A percentile compares a stretch with the other conserved stretches of the same genome.
These are phyloP conservation scores for Apiospora aurea DNA, from an alignment of 2,329 filamentous ascomycete species.

Conservation along the genomic window DNA sequence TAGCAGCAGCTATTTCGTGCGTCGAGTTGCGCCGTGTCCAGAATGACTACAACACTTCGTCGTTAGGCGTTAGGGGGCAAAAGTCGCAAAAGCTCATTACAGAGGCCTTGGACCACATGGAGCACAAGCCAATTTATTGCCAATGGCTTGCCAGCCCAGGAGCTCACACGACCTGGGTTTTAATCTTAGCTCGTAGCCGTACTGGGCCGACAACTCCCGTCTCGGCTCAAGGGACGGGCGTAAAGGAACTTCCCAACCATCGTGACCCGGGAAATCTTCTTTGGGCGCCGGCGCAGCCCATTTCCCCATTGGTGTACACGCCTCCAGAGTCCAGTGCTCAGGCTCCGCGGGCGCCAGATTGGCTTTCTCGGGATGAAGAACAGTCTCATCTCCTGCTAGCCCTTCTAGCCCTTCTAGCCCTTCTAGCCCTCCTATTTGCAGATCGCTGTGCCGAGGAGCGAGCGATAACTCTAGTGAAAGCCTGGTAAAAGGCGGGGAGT, in stretches of 20 bases:
- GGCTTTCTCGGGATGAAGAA: constrained; percentile 6
- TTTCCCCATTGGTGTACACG: neutral
- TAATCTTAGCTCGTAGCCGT: constrained; percentile 27
- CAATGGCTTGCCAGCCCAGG: constrained; percentile 9
- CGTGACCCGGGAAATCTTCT: constrained; percentile 45
- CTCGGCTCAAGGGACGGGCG: constrained; percentile 33
- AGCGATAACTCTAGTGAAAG: constrained; percentile 20
- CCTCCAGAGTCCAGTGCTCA: neutral
- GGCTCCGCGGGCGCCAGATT: constrained; percentile 9
- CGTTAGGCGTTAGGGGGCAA: neutral
- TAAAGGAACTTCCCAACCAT: constrained; percentile 27
- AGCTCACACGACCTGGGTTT: constrained; percentile 17
- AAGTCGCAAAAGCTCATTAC: neutral
- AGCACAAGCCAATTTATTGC: constrained; percentile 15
- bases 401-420: neutral
- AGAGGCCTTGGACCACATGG: constrained; percentile 4
- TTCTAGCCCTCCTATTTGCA: constrained; percentile 7
- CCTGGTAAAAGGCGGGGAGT: constrained; percentile 22
- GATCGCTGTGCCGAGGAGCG: constrained; percentile 9
- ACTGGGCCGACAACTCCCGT: constrained; percentile 42
- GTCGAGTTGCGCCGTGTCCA: neutral
- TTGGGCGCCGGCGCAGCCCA: constrained; percentile 28
- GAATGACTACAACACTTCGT: neutral
- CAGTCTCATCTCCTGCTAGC: constrained; percentile 9
- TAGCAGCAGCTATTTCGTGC: neutral